Evolutionary conservation across 306 rosid species (phyloP).

Genomic region (Ormosia emarginata): DNA sequence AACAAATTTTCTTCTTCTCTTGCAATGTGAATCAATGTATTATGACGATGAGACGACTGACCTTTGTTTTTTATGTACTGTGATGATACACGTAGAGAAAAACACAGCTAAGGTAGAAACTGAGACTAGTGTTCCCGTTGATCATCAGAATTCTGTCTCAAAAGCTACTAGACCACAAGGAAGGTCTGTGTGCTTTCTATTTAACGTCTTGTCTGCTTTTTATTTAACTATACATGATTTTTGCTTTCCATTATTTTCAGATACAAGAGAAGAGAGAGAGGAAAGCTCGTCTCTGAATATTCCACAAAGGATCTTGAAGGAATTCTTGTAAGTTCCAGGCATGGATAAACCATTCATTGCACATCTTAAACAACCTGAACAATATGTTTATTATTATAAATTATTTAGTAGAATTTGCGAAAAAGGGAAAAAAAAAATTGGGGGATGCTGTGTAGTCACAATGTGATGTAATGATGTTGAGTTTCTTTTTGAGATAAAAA

Average conservation of each 20-base stretch:
- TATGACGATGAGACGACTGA: slow-evolving; percentile 8
- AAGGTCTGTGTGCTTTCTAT: slow-evolving; percentile 49
- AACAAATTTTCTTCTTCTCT: not conserved
- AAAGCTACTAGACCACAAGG: slow-evolving; percentile 89
- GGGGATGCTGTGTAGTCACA: not conserved
- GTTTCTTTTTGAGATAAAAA: not conserved
- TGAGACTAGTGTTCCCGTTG: slow-evolving; percentile 32
- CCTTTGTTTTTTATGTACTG: not conserved
- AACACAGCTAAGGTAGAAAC: slow-evolving; percentile 34
- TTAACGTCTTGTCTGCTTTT: not conserved
- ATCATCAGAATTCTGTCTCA: slow-evolving; percentile 31
- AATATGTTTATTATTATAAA: not conserved
- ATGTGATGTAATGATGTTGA: not conserved
- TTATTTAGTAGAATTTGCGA: not conserved
- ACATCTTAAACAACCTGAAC: not conserved
- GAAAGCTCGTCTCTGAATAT: slow-evolving; percentile 80
- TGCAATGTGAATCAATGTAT: not conserved
- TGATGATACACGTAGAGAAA: slow-evolving; percentile 27
- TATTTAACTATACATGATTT: not conserved
- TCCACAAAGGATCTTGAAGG: slow-evolving; percentile 91
- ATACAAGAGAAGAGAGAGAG: slow-evolving; percentile 85
- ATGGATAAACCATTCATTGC: not conserved
- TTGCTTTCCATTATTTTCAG: slow-evolving; percentile 32
- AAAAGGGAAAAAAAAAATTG: not conserved
- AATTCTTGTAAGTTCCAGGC: slow-evolving; percentile 67